Evolutionary conservation across 2,329 filamentous ascomycete species (phyloP).

Genomic region (Colletotrichum truncatum): DNA sequence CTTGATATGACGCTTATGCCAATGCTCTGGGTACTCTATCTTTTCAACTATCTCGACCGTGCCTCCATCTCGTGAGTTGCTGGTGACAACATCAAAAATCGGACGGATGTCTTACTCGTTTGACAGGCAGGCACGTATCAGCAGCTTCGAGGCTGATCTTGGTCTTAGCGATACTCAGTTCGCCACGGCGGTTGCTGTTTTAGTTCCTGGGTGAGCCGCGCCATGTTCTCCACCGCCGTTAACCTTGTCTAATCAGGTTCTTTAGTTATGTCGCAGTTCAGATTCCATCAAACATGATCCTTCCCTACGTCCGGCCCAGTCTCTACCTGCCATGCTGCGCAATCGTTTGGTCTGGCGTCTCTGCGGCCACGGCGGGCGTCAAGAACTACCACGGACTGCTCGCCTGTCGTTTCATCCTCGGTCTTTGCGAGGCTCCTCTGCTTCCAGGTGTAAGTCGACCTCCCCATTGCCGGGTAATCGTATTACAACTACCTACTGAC

Average conservation of each 20-base stretch:
- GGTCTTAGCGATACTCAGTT: neutral
- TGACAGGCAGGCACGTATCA: conserved; percentile 3
- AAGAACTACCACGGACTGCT: neutral
- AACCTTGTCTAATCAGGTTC: no score
- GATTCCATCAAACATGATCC: conserved; percentile 44
- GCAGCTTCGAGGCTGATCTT: conserved; percentile 4
- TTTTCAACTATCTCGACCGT: conserved; percentile 38
- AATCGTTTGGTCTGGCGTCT: conserved; percentile 2
- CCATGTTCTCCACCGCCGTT: no score
- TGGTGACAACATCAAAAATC: neutral
- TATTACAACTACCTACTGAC: no score
- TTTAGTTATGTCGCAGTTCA: conserved; percentile 44
- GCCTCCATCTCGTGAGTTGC: conserved; percentile 34
- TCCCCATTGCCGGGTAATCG: no score
- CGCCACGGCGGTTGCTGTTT: conserved; percentile 1
- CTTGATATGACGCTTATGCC: conserved; percentile 37
- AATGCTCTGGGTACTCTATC: conserved; percentile 35
- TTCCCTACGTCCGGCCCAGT: conserved; percentile 57
- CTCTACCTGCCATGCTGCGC: conserved; percentile 31
- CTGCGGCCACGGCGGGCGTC: conserved; percentile 1
- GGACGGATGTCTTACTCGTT: neutral
- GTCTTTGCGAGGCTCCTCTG: conserved; percentile 3
- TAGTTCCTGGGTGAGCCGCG: conserved; percentile 33
- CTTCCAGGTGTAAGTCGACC: conserved; percentile 41
- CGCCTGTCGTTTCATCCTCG: neutral